A percentile compares a stretch with the other conserved stretches of the same genome.
phyloP scores from a whole-genome alignment of 352 stramenopile genomes.

The Globisporangium mamillatum region DNA sequence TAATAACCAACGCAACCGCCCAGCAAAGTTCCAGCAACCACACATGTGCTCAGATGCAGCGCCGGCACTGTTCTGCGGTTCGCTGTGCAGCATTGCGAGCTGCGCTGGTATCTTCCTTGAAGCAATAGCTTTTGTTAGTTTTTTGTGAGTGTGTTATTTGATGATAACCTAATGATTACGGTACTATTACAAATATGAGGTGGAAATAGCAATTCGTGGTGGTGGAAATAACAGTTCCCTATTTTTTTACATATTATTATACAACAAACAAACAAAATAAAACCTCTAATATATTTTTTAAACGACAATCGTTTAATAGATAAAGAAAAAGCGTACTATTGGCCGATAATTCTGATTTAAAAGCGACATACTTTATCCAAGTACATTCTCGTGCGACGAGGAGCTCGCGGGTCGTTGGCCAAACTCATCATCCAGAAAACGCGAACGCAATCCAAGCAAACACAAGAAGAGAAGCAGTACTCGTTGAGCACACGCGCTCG shows the following conservation, averaged over 20 bases:
- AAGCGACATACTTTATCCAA: not conserved
- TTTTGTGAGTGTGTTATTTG: conserved; percentile 4
- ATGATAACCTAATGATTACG: conserved; percentile 5
- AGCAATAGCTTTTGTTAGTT: conserved; percentile 1
- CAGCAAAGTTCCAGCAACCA: conserved; percentile 1
- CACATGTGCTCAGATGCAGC: not conserved
- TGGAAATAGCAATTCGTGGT: too few species aligned
- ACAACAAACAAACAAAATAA: too few species aligned
- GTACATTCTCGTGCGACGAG: not conserved
- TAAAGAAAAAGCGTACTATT: not conserved
- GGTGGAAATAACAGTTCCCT: too few species aligned
- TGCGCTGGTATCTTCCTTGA: not conserved
- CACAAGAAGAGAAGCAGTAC: not conserved
- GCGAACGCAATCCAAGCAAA: not conserved
- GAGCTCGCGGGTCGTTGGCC: not conserved
- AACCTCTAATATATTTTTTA: too few species aligned
- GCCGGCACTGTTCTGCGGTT: not conserved
- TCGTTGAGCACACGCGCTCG: not conserved
- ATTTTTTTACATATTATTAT: too few species aligned
- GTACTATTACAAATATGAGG: not conserved
- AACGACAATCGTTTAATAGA: not conserved
- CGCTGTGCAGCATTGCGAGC: not conserved
- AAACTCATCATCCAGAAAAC: not conserved
- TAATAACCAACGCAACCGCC: conserved; percentile 1
- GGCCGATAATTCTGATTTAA: not conserved